A percentile compares a stretch with the other conserved stretches of the same genome.
Evolutionary conservation across 352 stramenopile genomes (phyloP).

Genomic region (Globisporangium ultimum): DNA sequence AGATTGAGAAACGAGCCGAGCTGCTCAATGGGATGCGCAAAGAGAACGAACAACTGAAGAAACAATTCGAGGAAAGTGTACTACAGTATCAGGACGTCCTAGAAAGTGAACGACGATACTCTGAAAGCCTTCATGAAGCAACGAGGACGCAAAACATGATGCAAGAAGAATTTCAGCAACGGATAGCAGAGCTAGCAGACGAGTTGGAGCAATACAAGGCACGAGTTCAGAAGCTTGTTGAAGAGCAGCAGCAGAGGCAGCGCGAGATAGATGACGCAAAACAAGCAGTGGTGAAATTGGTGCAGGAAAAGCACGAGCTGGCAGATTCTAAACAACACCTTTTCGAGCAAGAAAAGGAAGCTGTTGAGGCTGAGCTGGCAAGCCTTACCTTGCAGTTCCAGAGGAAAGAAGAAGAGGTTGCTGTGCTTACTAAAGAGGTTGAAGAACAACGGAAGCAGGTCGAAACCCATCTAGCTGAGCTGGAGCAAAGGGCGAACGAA

Average conservation of each 20-base stretch:
- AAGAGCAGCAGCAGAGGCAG: conserved; percentile 15
- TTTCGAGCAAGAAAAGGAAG: conserved; percentile 1
- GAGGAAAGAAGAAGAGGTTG: conserved; percentile 17
- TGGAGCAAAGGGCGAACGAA: conserved; percentile 14
- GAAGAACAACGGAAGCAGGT: conserved; percentile 20
- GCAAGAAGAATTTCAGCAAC: conserved; percentile 37
- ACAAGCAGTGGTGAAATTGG: conserved; percentile 9
- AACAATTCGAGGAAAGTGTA: conserved; percentile 23
- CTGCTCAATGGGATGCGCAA: conserved; percentile 78
- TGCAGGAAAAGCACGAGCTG: conserved; percentile 7
- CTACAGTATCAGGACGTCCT: conserved; percentile 8
- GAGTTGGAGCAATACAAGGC: conserved; percentile 23
- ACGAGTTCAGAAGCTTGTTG: conserved; percentile 18
- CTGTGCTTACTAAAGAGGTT: conserved; percentile 23
- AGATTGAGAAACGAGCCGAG: conserved; percentile 76
- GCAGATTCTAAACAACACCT: background rate
- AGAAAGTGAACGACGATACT: conserved; percentile 15
- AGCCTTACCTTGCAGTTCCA: conserved; percentile 21
- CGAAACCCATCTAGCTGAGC: conserved; percentile 22
- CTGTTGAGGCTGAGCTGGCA: conserved; percentile 7
- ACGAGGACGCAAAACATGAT: conserved; percentile 25
- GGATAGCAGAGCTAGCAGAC: conserved; percentile 21
- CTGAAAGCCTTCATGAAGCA: conserved; percentile 25
- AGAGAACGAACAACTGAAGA: conserved; percentile 52
- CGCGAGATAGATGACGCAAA: conserved; percentile 20